Evolutionary conservation across 2,329 filamentous ascomycete species (phyloP).

Genomic region (Paecilomyces niveus): DNA sequence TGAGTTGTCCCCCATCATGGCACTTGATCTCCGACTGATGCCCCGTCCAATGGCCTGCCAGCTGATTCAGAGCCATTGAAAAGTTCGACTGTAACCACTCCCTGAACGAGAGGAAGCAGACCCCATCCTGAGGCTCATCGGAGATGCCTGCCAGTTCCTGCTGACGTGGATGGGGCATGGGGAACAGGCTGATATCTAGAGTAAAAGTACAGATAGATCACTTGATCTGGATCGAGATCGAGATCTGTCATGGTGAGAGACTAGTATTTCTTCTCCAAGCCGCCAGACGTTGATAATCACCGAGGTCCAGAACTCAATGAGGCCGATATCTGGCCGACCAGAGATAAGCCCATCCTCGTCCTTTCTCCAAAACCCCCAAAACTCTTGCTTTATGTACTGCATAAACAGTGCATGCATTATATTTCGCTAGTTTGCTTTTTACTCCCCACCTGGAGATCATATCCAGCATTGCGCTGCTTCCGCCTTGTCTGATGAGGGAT

Average conservation of each 20-base stretch:
- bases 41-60: neutral
- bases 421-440: too few species aligned
- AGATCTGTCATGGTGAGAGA: neutral
- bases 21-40: neutral
- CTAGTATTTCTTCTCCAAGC: neutral
- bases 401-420: too few species aligned
- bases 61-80: neutral
- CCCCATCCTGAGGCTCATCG: neutral
- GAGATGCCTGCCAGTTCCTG: neutral
- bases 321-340: neutral
- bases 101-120: neutral
- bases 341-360: neutral
- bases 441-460: too few species aligned
- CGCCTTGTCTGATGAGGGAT: neutral
- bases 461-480: too few species aligned
- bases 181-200: neutral
- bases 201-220: neutral
- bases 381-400: neutral
- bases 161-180: neutral
- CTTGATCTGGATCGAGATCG: neutral
- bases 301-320: neutral
- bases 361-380: neutral
- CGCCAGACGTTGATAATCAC: neutral
- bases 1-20: neutral
- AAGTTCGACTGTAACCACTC: neutral